A percentile compares a stretch with the other conserved stretches of the same genome.
Evolutionary conservation across 225 moss, liverwort and hornwort genomes (phyloP).

Genomic region (Physcomitrellopsis africana): DNA sequence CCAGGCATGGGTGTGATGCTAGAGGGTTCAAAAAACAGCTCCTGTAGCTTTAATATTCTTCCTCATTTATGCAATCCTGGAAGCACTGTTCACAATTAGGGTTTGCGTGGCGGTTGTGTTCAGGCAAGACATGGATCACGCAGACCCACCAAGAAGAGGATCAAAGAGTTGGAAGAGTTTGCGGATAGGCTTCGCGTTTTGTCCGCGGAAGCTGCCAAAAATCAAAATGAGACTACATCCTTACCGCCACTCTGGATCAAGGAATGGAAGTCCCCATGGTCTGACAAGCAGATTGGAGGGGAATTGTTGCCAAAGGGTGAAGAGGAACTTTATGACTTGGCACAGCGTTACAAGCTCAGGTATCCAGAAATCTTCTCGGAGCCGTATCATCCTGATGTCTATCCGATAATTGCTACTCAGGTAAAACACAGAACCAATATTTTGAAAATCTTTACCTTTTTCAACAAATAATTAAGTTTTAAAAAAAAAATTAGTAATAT

Average conservation of each 20-base stretch:
- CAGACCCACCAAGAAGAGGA: constrained; percentile 65
- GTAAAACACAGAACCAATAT: constrained; percentile 21
- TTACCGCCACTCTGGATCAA: constrained; percentile 62
- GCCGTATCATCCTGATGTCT: constrained; percentile 70
- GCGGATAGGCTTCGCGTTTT: constrained; percentile 48
- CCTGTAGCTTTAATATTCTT: not conserved
- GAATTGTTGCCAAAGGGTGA: constrained; percentile 68
- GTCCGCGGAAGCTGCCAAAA: constrained; percentile 26
- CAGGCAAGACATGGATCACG: constrained; percentile 83
- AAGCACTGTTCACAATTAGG: not conserved
- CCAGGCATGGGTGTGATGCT: not conserved
- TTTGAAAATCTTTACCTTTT: not conserved
- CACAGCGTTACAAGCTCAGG: constrained; percentile 51
- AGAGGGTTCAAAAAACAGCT: not conserved
- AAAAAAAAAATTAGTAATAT: no score
- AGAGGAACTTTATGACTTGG: constrained; percentile 65
- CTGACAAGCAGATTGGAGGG: constrained; percentile 60
- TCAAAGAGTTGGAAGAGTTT: constrained; percentile 54
- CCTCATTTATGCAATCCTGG: not conserved
- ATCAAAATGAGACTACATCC: constrained; percentile 9
- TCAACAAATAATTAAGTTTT: not conserved
- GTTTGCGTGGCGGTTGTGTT: not conserved
- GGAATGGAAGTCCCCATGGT: constrained; percentile 71
- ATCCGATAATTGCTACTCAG: constrained; percentile 79
- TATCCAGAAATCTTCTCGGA: constrained; percentile 66